These are phyloP conservation scores for Rosa hybrid DNA, from an alignment of 331 rosid species.

Conservation along the genomic window DNA sequence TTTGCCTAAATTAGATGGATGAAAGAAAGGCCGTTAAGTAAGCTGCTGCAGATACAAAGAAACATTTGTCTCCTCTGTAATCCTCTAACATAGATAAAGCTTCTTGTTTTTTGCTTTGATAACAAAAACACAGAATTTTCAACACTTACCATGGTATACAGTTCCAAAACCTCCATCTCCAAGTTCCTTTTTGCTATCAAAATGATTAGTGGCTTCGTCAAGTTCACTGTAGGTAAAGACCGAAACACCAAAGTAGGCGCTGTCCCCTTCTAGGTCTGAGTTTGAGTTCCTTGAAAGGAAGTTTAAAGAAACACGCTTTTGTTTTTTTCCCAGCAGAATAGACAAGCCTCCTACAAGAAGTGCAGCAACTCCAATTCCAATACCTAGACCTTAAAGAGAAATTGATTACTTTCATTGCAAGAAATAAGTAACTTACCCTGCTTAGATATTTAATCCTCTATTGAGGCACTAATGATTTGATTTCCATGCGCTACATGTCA, in stretches of 20 bases:
- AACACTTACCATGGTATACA: conserved; percentile 48
- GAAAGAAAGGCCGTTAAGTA: neutral
- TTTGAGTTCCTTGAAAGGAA: conserved; percentile 37
- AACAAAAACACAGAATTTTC: neutral
- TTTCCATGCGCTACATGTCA: neutral
- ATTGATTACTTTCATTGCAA: neutral
- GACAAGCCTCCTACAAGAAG: conserved; percentile 14
- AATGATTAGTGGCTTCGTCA: conserved; percentile 60
- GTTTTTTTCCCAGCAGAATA: conserved; percentile 15
- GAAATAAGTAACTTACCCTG: neutral
- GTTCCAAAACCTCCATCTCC: conserved; percentile 90
- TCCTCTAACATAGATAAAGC: neutral
- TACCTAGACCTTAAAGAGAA: conserved; percentile 27
- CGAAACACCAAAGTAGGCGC: conserved; percentile 47
- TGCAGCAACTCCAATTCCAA: conserved; percentile 35
- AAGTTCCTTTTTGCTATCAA: conserved; percentile 45
- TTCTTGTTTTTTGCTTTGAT: neutral
- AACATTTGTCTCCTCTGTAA: neutral
- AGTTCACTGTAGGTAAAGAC: conserved; percentile 66
- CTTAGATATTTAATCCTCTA: neutral
- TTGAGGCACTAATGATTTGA: neutral
- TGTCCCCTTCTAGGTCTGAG: conserved; percentile 38
- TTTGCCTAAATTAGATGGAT: conserved; percentile 39
- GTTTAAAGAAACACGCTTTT: conserved; percentile 23
- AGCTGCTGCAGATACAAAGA: neutral